These are phyloP conservation scores for Candida yuanshanica DNA, from an alignment of 805 yeast genomes.

Conservation along the genomic window DNA sequence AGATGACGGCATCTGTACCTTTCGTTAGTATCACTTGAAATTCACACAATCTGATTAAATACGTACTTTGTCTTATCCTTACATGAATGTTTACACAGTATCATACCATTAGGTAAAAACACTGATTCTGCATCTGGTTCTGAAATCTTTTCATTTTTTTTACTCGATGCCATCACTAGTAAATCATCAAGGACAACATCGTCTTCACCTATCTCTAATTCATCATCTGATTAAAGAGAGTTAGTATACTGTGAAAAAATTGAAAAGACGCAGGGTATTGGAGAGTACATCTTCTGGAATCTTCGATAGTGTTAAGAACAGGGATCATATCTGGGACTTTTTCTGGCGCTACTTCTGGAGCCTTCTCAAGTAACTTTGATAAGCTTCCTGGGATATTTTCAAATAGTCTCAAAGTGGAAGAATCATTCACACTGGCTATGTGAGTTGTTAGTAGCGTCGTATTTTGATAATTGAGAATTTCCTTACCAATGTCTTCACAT, in stretches of 20 bases:
- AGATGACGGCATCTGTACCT: constrained; percentile 35
- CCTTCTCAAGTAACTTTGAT: not conserved
- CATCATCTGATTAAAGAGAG: constrained; percentile 12
- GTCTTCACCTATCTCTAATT: constrained; percentile 16
- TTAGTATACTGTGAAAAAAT: constrained; percentile 1
- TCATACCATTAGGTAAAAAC: constrained; percentile 23
- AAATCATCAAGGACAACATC: constrained; percentile 27
- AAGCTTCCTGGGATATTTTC: not conserved
- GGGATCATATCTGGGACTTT: too few species aligned
- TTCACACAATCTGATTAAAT: too few species aligned
- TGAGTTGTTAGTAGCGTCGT: not conserved
- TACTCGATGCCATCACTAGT: constrained; percentile 17
- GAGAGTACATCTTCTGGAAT: too few species aligned
- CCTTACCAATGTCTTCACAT: constrained; percentile 34
- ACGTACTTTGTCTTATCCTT: constrained; percentile 27
- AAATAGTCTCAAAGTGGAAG: constrained; percentile 1
- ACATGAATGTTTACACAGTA: constrained; percentile 37
- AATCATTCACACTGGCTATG: constrained; percentile 24
- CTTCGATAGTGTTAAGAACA: too few species aligned
- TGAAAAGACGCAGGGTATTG: not conserved
- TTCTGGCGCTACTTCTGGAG: too few species aligned
- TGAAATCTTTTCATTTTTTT: constrained; percentile 1
- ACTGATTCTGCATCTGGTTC: not conserved
- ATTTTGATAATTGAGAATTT: not conserved
- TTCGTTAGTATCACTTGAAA: constrained; percentile 14